Evolutionary conservation across 768 basidiomycete genomes (phyloP), one percentile per base, ranked within the genome.

Genomic region (Tylopilus vinaceipallidus): DNA sequence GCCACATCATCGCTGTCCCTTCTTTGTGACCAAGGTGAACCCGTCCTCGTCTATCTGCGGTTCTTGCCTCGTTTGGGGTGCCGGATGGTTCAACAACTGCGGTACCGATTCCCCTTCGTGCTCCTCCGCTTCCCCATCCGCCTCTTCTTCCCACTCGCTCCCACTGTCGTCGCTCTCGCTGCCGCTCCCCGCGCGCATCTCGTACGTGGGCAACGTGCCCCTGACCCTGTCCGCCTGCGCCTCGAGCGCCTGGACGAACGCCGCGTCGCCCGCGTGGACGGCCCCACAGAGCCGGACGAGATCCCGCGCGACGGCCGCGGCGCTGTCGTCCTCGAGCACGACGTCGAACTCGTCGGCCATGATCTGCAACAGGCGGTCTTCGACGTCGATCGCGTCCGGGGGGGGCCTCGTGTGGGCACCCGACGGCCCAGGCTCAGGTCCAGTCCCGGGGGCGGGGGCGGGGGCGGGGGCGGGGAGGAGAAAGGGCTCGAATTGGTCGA

Each of bases 11-110:
- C 66, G 65, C 51, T 70, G 69, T 11, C 80, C 76, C 58, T 81
- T 83, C 22, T 73, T 74, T 57, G 79, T 79, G 3, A 98, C 91
- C 43, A 86, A 63, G 3, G 87, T 91, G 64, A 98, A 98, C 1
- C 95, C 95, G 51, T 98, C 94, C 53, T 94, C 89, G 59, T 98
- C 95, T 0, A 95, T 76, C 43, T 90, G 79, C 0, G 88, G 86
- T 59, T 87, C 84, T 11, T 75, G 70, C 44, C 68, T 73, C 8
- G 49, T 52, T 24, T 26, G 60, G 39, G 35, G 26, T 45, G 71
- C 73, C 3, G 64, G 52, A 35, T 56, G 68, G 48, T 79, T 74
- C 17, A 87, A 56, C 20, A 91, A 65, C 56, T 75, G 75, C 3
- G 88, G 89, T 1, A 68, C 79, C 6, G 79, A 76, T 23, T 71